Percentiles rank a stretch among this genome's conserved stretches.
Conservation (phyloP, 345 rosid genomes). For the Aurinia saxatilis region DNA sequence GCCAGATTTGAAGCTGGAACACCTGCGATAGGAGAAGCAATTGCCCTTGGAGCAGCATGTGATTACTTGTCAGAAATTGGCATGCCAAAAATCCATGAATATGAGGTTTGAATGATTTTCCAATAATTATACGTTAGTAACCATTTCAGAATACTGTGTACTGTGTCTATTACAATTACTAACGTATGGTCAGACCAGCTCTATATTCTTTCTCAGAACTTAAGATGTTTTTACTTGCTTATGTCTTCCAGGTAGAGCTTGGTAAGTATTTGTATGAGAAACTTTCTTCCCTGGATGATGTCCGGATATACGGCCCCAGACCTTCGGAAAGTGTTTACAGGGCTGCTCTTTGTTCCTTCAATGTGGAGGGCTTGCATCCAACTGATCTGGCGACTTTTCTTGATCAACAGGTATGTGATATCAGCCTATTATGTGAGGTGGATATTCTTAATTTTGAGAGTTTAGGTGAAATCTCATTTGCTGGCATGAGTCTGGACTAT, state of each 20-base stretch:
- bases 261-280: slow-evolving; percentile 63
- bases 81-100: slow-evolving; percentile 77
- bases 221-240: neutral
- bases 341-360: slow-evolving; percentile 87
- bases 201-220: neutral
- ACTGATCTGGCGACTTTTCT: slow-evolving; percentile 90
- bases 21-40: slow-evolving; percentile 95
- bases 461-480: neutral
- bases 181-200: neutral
- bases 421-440: neutral
- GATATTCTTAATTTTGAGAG: neutral
- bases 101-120: slow-evolving; percentile 51
- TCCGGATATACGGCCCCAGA: slow-evolving; percentile 79
- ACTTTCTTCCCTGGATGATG: slow-evolving; percentile 49
- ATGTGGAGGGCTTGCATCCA: slow-evolving; percentile 71
- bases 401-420: slow-evolving; percentile 68
- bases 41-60: slow-evolving; percentile 90
- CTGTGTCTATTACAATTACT: neutral
- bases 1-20: slow-evolving; percentile 97
- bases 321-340: slow-evolving; percentile 55
- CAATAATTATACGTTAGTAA: neutral
- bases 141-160: neutral
- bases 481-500: neutral
- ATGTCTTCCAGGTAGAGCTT: slow-evolving; percentile 49
- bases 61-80: slow-evolving; percentile 80